Conservation (phyloP, 768 basidiomycete genomes). For the Trametes cubensis region DNA sequence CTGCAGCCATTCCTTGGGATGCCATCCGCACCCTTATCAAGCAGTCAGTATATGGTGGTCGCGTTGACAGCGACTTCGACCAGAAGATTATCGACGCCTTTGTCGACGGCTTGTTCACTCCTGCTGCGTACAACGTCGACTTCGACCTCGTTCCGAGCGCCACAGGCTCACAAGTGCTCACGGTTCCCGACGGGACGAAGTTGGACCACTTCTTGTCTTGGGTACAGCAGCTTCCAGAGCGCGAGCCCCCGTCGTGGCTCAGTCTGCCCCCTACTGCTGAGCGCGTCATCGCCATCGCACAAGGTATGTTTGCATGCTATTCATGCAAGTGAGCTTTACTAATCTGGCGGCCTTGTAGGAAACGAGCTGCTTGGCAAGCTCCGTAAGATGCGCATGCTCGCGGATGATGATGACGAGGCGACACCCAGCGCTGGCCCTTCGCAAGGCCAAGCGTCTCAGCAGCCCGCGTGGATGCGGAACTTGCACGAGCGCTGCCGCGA, state of each 20-base stretch:
- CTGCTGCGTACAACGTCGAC: slow-evolving; percentile 88
- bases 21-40: slow-evolving; percentile 93
- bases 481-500: slow-evolving; percentile 80
- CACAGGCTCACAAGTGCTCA: slow-evolving; percentile 57
- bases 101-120: slow-evolving; percentile 87
- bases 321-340: slow-evolving; percentile 4
- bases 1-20: slow-evolving; percentile 90
- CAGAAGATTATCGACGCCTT: slow-evolving; percentile 92
- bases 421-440: slow-evolving; percentile 53
- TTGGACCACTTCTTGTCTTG: slow-evolving; percentile 89
- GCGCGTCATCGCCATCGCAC: slow-evolving; percentile 85
- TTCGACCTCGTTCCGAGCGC: slow-evolving; percentile 82
- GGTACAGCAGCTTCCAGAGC: slow-evolving; percentile 87
- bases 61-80: slow-evolving; percentile 94
- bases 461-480: slow-evolving; percentile 94
- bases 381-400: slow-evolving; percentile 88
- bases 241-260: slow-evolving; percentile 93
- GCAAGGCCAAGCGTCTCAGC: slow-evolving; percentile 68
- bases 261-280: slow-evolving; percentile 93
- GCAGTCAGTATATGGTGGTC: slow-evolving; percentile 93
- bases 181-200: slow-evolving; percentile 89
- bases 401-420: slow-evolving; percentile 74
- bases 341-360: slow-evolving; percentile 46
- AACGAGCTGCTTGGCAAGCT: slow-evolving; percentile 83
- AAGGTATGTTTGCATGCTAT: slow-evolving; percentile 56